phyloP scores from a whole-genome alignment of 225 moss, liverwort and hornwort species.

The Marchantia paleacea region DNA sequence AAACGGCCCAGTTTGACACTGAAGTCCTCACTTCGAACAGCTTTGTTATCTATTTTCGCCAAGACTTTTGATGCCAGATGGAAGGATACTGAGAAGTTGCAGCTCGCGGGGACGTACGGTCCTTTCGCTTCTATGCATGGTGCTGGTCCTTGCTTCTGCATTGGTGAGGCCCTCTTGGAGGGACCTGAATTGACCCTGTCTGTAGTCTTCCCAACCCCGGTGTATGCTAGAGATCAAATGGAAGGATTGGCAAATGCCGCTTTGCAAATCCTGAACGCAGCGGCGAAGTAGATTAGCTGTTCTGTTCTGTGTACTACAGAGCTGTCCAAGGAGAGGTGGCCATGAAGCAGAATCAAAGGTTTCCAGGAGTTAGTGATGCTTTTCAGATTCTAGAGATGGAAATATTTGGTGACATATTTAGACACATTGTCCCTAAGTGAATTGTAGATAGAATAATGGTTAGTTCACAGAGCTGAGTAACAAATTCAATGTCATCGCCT shows the following conservation, averaged over 20 bases:
- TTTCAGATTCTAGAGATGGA: neutral
- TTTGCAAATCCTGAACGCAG: slow-evolving; percentile 47
- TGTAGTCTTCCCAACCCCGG: slow-evolving; percentile 59
- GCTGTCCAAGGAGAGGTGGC: neutral
- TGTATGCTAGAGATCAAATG: slow-evolving; percentile 67
- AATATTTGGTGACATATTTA: neutral
- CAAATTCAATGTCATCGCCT: too few species aligned
- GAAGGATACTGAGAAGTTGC: slow-evolving; percentile 57
- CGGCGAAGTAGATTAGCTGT: neutral
- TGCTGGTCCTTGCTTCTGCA: slow-evolving; percentile 72
- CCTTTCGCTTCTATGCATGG: slow-evolving; percentile 90
- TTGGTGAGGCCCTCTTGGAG: slow-evolving; percentile 45
- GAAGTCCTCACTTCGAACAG: slow-evolving; percentile 67
- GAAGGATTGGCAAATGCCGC: slow-evolving; percentile 44
- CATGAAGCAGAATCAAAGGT: neutral
- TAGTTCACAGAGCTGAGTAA: neutral
- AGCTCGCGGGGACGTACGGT: slow-evolving; percentile 60
- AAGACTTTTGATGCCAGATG: slow-evolving; percentile 42
- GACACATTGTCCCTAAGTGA: neutral
- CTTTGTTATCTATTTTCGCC: slow-evolving; percentile 67
- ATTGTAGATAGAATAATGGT: neutral
- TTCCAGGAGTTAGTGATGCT: neutral
- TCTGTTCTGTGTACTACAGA: too few species aligned
- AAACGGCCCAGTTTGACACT: slow-evolving; percentile 75
- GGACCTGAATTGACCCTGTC: slow-evolving; percentile 64